Conservation (phyloP, 441 rosid genomes). For the Jatropha podagrica region DNA sequence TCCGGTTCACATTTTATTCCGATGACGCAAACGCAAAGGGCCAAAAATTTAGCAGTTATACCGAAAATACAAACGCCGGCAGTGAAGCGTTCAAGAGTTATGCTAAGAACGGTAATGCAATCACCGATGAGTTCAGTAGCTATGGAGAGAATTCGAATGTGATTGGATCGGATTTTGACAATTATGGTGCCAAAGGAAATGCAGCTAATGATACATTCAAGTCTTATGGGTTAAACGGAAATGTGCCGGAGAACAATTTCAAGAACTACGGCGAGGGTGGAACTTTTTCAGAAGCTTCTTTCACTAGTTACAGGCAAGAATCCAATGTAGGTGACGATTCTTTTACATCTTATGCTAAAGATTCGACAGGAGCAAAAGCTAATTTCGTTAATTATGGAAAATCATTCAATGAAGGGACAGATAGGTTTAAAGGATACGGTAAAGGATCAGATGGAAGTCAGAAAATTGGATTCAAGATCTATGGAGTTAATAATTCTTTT, state of each 20-base stretch:
- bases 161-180: constrained; percentile 63
- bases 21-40: constrained; percentile 49
- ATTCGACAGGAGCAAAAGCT: constrained; percentile 47
- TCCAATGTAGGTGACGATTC: constrained; percentile 91
- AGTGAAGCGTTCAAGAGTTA: constrained; percentile 55
- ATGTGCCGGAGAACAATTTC: constrained; percentile 70
- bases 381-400: constrained; percentile 78
- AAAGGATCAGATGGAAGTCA: constrained; percentile 37
- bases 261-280: constrained; percentile 67
- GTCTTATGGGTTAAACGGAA: constrained; percentile 65
- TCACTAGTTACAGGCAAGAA: constrained; percentile 65
- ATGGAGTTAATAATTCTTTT: constrained; percentile 72
- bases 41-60: constrained; percentile 55
- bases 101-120: constrained; percentile 68
- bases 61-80: constrained; percentile 61
- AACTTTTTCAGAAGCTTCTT: constrained; percentile 46
- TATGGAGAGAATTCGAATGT: constrained; percentile 68
- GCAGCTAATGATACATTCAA: constrained; percentile 64
- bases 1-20: constrained; percentile 62
- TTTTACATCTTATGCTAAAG: constrained; percentile 73
- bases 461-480: constrained; percentile 60
- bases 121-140: constrained; percentile 48
- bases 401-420: constrained; percentile 84
- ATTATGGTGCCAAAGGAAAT: constrained; percentile 66
- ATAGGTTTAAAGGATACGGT: constrained; percentile 72